Conservation (phyloP, 2,329 filamentous ascomycete species). For the Teratosphaeria gauchensis region DNA sequence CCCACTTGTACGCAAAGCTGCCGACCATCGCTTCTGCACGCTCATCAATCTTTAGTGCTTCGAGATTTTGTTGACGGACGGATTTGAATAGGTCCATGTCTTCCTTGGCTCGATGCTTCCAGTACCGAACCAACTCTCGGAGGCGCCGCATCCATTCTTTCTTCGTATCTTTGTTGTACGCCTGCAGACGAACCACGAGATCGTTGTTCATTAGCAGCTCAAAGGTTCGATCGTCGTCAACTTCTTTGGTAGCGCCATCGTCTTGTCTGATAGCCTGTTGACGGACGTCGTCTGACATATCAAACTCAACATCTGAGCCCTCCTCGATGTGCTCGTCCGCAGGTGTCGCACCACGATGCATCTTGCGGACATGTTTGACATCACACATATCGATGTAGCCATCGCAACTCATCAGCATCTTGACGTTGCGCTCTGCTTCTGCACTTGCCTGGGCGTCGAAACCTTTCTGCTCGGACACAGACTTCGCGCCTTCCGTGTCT, state of each 20-base stretch:
- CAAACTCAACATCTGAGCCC: slow-evolving; percentile 48
- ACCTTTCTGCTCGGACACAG: slow-evolving; percentile 34
- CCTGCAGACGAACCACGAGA: slow-evolving; percentile 48
- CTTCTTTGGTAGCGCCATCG: slow-evolving; percentile 43
- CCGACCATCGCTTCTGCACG: slow-evolving; percentile 55
- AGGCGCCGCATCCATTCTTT: slow-evolving; percentile 55
- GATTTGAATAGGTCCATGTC: slow-evolving; percentile 50
- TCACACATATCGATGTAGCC: slow-evolving; percentile 54
- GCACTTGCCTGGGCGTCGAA: slow-evolving; percentile 51
- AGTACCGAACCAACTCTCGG: slow-evolving; percentile 49
- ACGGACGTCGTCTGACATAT: slow-evolving; percentile 20
- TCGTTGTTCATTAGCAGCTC: slow-evolving; percentile 54
- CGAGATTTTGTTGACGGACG: slow-evolving; percentile 49
- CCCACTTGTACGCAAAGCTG: slow-evolving; percentile 59
- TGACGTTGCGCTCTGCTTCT: slow-evolving; percentile 48
- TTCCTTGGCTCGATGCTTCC: slow-evolving; percentile 46
- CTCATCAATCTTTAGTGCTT: slow-evolving; percentile 54
- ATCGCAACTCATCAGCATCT: slow-evolving; percentile 51
- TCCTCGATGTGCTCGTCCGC: slow-evolving; percentile 43
- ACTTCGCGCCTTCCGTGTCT: slow-evolving; percentile 24
- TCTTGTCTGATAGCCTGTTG: slow-evolving; percentile 31
- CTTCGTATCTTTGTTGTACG: slow-evolving; percentile 47
- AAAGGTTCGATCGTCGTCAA: slow-evolving; percentile 50
- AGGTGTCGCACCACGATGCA: slow-evolving; percentile 42
- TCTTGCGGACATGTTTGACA: slow-evolving; percentile 48